Evolutionary conservation across 257 asterid species (phyloP).

Genomic region (Ophiorrhiza pumila): DNA sequence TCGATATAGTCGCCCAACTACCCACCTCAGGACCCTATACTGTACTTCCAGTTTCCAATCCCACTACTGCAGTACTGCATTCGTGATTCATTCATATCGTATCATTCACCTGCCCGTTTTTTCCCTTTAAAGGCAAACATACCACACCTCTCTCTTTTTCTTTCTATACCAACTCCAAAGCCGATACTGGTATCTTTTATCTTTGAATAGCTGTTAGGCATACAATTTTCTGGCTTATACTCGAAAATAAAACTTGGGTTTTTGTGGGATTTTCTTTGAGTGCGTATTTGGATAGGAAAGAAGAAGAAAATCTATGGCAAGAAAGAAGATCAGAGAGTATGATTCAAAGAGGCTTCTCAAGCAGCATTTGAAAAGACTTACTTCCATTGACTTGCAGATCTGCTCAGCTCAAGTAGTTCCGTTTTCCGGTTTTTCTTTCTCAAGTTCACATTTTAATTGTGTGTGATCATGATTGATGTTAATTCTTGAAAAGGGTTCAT

Average conservation of each 20-base stretch:
- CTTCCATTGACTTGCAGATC: conserved; percentile 70
- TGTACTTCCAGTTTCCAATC: background rate
- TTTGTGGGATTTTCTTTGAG: conserved; percentile 11
- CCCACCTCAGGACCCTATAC: background rate
- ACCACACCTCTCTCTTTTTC: background rate
- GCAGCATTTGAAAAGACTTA: conserved; percentile 65
- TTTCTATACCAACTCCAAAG: background rate
- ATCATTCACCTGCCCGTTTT: conserved; percentile 5
- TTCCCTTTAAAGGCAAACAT: background rate
- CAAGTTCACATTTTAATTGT: background rate
- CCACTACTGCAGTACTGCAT: background rate
- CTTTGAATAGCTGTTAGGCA: background rate
- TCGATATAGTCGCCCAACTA: conserved; percentile 41
- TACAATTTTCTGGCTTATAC: background rate
- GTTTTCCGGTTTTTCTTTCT: background rate
- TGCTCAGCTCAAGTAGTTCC: conserved; percentile 61
- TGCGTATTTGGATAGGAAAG: background rate
- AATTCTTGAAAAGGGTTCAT: conserved; percentile 8
- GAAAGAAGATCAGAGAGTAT: conserved; percentile 82
- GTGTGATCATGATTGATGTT: background rate
- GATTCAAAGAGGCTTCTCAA: conserved; percentile 76
- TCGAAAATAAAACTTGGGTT: background rate
- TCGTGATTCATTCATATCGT: background rate
- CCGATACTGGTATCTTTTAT: no score
- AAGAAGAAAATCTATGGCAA: conserved; percentile 44